phyloP scores from a whole-genome alignment of 75 land plant genomes.

The Selaginella moellendorffii region DNA sequence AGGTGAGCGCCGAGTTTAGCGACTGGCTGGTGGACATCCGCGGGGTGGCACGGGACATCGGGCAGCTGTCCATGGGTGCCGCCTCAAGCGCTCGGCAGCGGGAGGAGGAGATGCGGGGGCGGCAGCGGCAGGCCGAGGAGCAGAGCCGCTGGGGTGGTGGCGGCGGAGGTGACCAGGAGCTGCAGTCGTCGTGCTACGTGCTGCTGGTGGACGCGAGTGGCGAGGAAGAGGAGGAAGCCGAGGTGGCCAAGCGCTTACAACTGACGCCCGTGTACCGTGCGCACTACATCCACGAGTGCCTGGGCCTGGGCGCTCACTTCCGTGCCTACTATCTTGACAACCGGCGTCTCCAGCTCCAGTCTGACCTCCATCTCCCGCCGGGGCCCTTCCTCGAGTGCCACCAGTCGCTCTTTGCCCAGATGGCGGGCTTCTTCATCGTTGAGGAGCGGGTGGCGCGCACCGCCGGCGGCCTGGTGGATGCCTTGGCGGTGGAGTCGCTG shows the following conservation, averaged over 20 bases:
- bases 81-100: constrained; percentile 76
- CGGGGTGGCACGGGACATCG: constrained; percentile 60
- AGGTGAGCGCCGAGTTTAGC: constrained; percentile 63
- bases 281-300: constrained; percentile 64
- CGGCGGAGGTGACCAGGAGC: too few relatives aligned
- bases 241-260: constrained; percentile 50
- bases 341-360: constrained; percentile 66
- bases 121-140: constrained; percentile 77
- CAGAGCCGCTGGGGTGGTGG: constrained; percentile 45
- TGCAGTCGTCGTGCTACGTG: constrained; percentile 38
- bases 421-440: constrained; percentile 86
- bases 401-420: constrained; percentile 69
- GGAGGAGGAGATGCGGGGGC: constrained; percentile 61
- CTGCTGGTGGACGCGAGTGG: constrained; percentile 32
- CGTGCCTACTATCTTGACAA: constrained; percentile 75
- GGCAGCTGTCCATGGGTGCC: constrained; percentile 74
- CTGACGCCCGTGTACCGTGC: constrained; percentile 89
- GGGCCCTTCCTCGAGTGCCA: constrained; percentile 72
- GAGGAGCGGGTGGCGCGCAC: constrained; percentile 84
- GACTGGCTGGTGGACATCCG: constrained; percentile 89
- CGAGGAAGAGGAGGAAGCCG: constrained; percentile 61
- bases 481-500: constrained; percentile 46
- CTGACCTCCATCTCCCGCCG: constrained; percentile 69
- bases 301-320: constrained; percentile 61
- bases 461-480: constrained; percentile 51